These are phyloP conservation scores for Ophiocordyceps unilateralis DNA, from an alignment of 2,329 filamentous ascomycete genomes.

Conservation along the genomic window DNA sequence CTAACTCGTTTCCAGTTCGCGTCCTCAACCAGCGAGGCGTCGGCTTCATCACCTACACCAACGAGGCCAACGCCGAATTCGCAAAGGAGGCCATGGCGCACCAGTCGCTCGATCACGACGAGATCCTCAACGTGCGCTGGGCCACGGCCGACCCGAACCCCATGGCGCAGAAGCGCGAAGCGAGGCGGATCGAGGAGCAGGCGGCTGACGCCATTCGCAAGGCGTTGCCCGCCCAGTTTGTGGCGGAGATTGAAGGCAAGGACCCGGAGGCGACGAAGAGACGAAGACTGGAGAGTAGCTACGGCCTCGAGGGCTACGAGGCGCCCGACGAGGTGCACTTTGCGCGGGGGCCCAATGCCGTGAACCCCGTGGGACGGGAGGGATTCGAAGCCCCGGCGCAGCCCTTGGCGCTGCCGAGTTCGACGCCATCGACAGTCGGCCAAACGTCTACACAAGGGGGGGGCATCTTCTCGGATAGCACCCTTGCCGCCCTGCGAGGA, in stretches of 20 bases:
- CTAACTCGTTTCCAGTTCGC: constrained; percentile 28
- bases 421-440: constrained; percentile 26
- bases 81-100: constrained; percentile 94
- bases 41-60: constrained; percentile 85
- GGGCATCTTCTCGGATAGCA: constrained; percentile 69
- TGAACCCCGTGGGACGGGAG: constrained; percentile 39
- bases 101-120: constrained; percentile 76
- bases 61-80: constrained; percentile 79
- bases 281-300: constrained; percentile 75
- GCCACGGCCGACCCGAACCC: constrained; percentile 94
- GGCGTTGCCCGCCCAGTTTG: constrained; percentile 75
- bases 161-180: constrained; percentile 83
- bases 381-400: constrained; percentile 37
- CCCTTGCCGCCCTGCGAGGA: constrained; percentile 58
- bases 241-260: constrained; percentile 84
- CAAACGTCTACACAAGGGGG: constrained; percentile 20
- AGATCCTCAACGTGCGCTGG: constrained; percentile 93
- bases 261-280: constrained; percentile 77
- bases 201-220: constrained; percentile 83
- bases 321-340: constrained; percentile 91
- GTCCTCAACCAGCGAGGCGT: constrained; percentile 82
- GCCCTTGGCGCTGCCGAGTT: constrained; percentile 19
- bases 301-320: constrained; percentile 81
- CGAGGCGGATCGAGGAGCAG: constrained; percentile 78
- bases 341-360: constrained; percentile 55